Conservation (phyloP, 129 eudicot genomes). For the Saposhnikovia divaricata region DNA sequence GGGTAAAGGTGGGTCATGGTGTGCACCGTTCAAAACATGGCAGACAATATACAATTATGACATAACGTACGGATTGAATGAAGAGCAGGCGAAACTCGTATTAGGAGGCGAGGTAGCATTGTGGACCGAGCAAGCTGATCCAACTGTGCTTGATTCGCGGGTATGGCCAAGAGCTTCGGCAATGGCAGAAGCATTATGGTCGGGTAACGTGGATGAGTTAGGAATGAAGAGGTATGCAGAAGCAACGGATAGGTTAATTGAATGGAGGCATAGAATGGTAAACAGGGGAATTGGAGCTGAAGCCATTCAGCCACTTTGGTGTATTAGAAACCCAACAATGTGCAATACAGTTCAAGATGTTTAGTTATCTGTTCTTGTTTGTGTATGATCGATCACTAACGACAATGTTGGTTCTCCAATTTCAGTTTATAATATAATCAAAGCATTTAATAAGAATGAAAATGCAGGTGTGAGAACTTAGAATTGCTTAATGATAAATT, state of each 20-base stretch:
- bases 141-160: conserved; percentile 59
- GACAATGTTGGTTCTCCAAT: not conserved
- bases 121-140: conserved; percentile 90
- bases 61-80: conserved; percentile 52
- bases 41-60: conserved; percentile 82
- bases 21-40: conserved; percentile 91
- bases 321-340: conserved; percentile 79
- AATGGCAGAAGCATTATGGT: conserved; percentile 76
- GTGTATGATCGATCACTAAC: not conserved
- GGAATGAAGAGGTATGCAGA: conserved; percentile 79
- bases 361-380: not conserved
- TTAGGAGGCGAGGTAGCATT: conserved; percentile 91
- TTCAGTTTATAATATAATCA: not conserved
- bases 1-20: conserved; percentile 81
- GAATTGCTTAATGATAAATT: too few relatives aligned
- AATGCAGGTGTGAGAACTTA: too few relatives aligned
- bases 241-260: conserved; percentile 74
- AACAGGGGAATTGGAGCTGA: conserved; percentile 73
- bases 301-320: conserved; percentile 96
- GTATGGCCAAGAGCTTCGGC: conserved; percentile 85
- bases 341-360: conserved; percentile 47
- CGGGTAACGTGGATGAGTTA: conserved; percentile 60
- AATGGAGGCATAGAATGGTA: conserved; percentile 87
- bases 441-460: not conserved
- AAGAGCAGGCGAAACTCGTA: conserved; percentile 53